Conservation (phyloP, 2,329 filamentous ascomycete genomes). For the Clathrospora elynae region DNA sequence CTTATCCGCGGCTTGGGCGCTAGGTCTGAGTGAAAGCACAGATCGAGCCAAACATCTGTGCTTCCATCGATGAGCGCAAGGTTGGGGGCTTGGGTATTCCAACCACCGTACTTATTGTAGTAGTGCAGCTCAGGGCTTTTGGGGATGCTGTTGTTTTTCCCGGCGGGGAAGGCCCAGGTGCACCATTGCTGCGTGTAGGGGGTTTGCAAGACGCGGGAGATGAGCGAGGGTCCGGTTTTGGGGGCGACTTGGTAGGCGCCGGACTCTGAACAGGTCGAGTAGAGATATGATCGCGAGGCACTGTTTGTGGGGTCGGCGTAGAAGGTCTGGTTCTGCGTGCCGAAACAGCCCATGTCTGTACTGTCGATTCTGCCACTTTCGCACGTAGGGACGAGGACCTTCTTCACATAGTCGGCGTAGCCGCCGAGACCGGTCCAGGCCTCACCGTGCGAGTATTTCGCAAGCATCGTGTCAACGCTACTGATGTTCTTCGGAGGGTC, state of each 20-base stretch:
- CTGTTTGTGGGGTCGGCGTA: slow-evolving; percentile 54
- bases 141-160: slow-evolving; percentile 54
- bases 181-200: slow-evolving; percentile 63
- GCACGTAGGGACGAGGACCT: slow-evolving; percentile 53
- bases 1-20: slow-evolving; percentile 46
- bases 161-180: slow-evolving; percentile 58
- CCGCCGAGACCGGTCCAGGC: slow-evolving; percentile 59
- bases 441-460: slow-evolving; percentile 57
- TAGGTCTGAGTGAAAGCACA: slow-evolving; percentile 57
- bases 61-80: slow-evolving; percentile 60
- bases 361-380: slow-evolving; percentile 51
- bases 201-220: slow-evolving; percentile 55
- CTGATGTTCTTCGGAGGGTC: slow-evolving; percentile 53
- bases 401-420: slow-evolving; percentile 59
- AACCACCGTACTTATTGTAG: slow-evolving; percentile 57
- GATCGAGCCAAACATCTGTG: slow-evolving; percentile 59
- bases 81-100: slow-evolving; percentile 53
- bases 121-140: slow-evolving; percentile 49
- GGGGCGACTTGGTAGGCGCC: slow-evolving; percentile 58
- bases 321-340: slow-evolving; percentile 50
- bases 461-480: slow-evolving; percentile 53
- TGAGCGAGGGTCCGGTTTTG: slow-evolving; percentile 51
- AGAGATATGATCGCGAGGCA: slow-evolving; percentile 55
- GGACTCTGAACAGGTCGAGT: slow-evolving; percentile 57
- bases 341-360: slow-evolving; percentile 52